Evolutionary conservation across 129 eudicot genomes (phyloP).

Genomic region (Cynara cardunculus): DNA sequence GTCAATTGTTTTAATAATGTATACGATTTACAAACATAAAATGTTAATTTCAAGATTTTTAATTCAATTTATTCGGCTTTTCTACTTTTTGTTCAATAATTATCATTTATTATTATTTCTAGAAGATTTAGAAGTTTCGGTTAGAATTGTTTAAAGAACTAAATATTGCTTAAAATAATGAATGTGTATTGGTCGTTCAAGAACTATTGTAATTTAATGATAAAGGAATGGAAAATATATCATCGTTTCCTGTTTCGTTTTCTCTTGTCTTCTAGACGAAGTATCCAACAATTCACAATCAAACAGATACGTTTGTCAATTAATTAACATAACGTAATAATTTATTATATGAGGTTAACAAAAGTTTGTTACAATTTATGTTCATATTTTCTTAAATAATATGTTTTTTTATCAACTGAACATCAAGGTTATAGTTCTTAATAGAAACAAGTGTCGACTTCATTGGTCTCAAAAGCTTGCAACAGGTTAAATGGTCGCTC

Average conservation of each 20-base stretch:
- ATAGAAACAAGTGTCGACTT: not conserved
- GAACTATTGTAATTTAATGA: no score
- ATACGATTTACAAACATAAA: no score
- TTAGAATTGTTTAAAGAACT: no score
- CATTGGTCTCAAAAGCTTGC: not conserved
- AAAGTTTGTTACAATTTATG: not conserved
- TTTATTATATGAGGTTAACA: not conserved
- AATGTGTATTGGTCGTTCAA: no score
- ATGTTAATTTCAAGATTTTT: no score
- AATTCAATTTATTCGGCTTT: not conserved
- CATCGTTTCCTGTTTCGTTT: not conserved
- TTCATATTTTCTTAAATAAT: not conserved
- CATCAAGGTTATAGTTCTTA: not conserved
- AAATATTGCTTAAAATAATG: no score
- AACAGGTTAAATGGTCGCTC: not conserved
- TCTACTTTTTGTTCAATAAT: no score
- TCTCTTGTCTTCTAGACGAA: not conserved
- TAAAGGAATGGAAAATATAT: no score
- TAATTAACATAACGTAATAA: not conserved
- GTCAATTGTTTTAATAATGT: no score
- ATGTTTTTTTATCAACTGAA: no score
- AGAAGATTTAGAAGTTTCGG: not conserved
- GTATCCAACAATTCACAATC: not conserved
- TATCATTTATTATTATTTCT: no score
- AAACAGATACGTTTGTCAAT: not conserved